Conservation (phyloP, 1,284 basidiomycete species). For the Boletus sp. region DNA sequence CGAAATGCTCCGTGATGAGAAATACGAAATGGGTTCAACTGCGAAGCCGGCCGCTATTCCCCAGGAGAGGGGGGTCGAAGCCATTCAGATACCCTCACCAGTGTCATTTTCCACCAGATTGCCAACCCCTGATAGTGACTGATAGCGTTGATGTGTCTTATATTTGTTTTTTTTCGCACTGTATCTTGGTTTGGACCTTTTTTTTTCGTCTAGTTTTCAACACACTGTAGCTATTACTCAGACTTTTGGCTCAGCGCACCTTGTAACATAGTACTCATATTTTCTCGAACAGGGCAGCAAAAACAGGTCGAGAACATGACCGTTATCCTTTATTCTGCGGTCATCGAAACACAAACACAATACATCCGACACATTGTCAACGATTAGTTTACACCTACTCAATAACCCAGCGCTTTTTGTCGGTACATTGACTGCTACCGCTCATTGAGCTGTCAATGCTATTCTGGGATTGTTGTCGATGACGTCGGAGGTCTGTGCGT, state of each 20-base stretch:
- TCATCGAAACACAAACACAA: not conserved
- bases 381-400: too few species aligned
- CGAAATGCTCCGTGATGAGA: slow-evolving; percentile 45
- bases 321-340: not conserved
- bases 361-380: too few species aligned
- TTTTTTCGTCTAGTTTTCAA: slow-evolving; percentile 8
- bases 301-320: not conserved
- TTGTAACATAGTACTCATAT: slow-evolving; percentile 19
- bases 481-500: too few species aligned
- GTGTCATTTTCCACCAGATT: slow-evolving; percentile 33
- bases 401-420: too few species aligned
- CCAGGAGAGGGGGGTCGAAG: slow-evolving; percentile 58
- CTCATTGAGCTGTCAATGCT: too few species aligned
- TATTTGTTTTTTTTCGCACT: not conserved
- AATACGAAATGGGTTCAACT: slow-evolving; percentile 49
- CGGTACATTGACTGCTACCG: too few species aligned
- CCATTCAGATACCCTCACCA: slow-evolving; percentile 43
- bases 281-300: not conserved
- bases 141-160: not conserved
- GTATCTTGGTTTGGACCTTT: slow-evolving; percentile 1
- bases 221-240: slow-evolving; percentile 22
- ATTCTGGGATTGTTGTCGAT: too few species aligned
- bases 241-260: not conserved
- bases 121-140: slow-evolving; percentile 27
- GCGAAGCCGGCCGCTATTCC: slow-evolving; percentile 54